A percentile compares a stretch with the other conserved stretches of the same genome.
These are phyloP conservation scores for Candida labiduridarum DNA, from an alignment of 1,139 yeast species.

Conservation along the genomic window DNA sequence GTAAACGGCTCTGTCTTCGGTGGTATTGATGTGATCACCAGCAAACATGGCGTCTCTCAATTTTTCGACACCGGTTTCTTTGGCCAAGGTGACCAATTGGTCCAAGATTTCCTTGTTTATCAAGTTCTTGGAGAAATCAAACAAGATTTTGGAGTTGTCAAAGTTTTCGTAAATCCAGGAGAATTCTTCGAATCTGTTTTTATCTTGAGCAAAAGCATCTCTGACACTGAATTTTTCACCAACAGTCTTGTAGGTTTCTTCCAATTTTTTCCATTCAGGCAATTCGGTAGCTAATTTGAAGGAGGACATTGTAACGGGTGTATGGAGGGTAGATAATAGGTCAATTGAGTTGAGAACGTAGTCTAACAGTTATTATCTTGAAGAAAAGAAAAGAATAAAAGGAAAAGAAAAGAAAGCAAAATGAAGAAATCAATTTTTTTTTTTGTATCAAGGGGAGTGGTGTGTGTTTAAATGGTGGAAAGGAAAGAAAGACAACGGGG, in stretches of 20 bases:
- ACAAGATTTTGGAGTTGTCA: constrained; percentile 85
- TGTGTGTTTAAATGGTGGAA: background rate
- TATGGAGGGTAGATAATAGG: background rate
- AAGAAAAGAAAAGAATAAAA: constrained; percentile 4
- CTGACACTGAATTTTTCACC: constrained; percentile 74
- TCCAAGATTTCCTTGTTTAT: constrained; percentile 79
- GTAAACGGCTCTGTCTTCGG: constrained; percentile 96
- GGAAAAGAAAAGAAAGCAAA: background rate
- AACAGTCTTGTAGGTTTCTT: constrained; percentile 61
- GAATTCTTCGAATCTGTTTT: constrained; percentile 72
- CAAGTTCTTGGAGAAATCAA: constrained; percentile 94
- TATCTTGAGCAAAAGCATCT: constrained; percentile 75
- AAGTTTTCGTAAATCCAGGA: constrained; percentile 77
- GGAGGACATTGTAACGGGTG: constrained; percentile 25
- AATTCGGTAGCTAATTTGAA: constrained; percentile 74
- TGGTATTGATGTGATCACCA: constrained; percentile 91
- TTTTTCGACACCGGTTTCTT: constrained; percentile 84
- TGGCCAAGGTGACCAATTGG: constrained; percentile 75
- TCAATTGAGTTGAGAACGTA: constrained; percentile 8
- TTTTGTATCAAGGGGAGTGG: constrained; percentile 1
- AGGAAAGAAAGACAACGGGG: background rate
- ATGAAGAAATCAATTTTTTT: background rate
- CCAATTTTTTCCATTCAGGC: constrained; percentile 83
- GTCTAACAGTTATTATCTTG: constrained; percentile 1
- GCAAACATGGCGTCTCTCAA: constrained; percentile 89